These are phyloP conservation scores for Yamadazyma atlantica DNA, from an alignment of 1,139 yeast genomes.

Conservation along the genomic window DNA sequence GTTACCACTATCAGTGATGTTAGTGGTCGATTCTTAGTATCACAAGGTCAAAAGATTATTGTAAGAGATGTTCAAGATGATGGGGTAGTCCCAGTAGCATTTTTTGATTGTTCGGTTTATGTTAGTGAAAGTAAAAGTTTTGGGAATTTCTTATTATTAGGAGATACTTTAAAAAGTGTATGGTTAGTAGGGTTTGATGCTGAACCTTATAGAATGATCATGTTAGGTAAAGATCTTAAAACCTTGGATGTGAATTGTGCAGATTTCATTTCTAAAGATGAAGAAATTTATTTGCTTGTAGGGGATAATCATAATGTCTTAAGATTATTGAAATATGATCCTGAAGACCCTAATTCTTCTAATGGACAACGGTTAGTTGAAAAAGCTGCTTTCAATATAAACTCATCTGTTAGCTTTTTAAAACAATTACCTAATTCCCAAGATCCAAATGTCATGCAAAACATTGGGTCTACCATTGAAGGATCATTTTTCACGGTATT, in stretches of 20 bases:
- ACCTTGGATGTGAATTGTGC: conserved; percentile 61
- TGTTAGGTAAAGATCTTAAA: conserved; percentile 73
- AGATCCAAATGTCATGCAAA: conserved; percentile 46
- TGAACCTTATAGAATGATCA: conserved; percentile 86
- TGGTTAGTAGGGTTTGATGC: conserved; percentile 91
- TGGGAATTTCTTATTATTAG: conserved; percentile 74
- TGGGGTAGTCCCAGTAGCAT: conserved; percentile 90
- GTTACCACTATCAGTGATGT: conserved; percentile 77
- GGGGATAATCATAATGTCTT: conserved; percentile 72
- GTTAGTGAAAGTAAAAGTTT: conserved; percentile 79
- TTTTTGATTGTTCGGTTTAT: conserved; percentile 79
- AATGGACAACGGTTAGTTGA: conserved; percentile 78
- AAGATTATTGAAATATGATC: conserved; percentile 83
- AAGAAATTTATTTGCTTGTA: conserved; percentile 62
- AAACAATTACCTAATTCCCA: conserved; percentile 48
- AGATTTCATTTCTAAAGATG: conserved; percentile 73
- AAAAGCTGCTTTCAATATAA: conserved; percentile 69
- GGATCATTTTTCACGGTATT: conserved; percentile 77
- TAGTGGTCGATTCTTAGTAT: conserved; percentile 78
- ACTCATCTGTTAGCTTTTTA: conserved; percentile 62
- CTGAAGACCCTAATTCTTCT: conserved; percentile 81
- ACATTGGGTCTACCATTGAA: conserved; percentile 71
- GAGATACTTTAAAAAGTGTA: conserved; percentile 79
- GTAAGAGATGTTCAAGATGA: conserved; percentile 83
- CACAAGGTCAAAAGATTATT: conserved; percentile 86